A percentile compares a stretch with the other conserved stretches of the same genome.
phyloP scores from a whole-genome alignment of 768 basidiomycete species.

The Auricularia heimuer region DNA sequence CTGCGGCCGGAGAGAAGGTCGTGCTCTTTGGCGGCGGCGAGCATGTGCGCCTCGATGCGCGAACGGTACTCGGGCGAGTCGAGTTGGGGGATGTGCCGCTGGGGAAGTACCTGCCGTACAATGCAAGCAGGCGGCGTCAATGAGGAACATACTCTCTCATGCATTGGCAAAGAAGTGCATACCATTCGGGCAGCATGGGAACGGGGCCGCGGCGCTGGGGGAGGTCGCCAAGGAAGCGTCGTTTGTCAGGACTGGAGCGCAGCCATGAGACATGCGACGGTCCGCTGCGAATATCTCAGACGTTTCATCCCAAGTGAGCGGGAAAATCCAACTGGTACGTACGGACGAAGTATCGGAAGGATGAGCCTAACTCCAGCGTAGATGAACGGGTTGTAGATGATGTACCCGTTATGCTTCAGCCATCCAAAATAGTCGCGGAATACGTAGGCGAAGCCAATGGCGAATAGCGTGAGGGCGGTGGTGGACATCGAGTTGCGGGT shows the following conservation, averaged over 20 bases:
- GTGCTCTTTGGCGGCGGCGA: not conserved
- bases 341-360: not conserved
- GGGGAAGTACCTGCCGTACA: not conserved
- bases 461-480: not conserved
- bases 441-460: not conserved
- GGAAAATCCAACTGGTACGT: not conserved
- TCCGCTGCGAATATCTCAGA: not conserved
- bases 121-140: not conserved
- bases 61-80: not conserved
- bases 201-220: not conserved
- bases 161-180: no score
- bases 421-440: not conserved
- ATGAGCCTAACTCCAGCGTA: not conserved
- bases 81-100: not conserved
- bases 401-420: not conserved
- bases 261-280: not conserved
- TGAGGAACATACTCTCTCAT: no score
- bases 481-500: no score
- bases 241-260: not conserved
- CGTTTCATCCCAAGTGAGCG: not conserved
- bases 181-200: not conserved
- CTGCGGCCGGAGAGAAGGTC: not conserved
- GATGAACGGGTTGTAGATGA: not conserved
- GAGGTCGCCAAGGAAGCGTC: not conserved
- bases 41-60: not conserved